Base-by-base conservation (phyloP, 345 rosid genomes). In the Rhizophora apiculata region DNA sequence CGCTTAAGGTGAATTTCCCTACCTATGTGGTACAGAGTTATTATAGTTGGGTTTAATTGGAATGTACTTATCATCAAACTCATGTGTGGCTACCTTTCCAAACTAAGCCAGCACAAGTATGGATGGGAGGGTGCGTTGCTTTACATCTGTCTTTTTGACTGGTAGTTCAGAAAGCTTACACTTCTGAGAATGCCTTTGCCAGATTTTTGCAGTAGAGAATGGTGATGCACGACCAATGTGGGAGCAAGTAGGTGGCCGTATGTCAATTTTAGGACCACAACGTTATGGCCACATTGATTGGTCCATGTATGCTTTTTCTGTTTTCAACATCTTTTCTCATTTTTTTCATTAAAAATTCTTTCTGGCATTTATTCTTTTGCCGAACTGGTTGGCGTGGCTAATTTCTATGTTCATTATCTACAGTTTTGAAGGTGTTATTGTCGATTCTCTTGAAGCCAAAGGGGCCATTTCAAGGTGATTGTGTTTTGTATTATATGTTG, bases 371-470 rank as follows among this genome's bases (percentile, higher is more conserved):
- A 37, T 19, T 7, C 72, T n/a, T 55, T 64, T 63, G n/a, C 64
- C 49, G 62, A 69, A 70, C 76, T 60, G 21, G 48, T 73, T 58
- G 68, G 54, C 61, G 57, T 76, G 70, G 64, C 65, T 74, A n/a
- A 67, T 67, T 79, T 73, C 36, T 54, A 67, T 32, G 34, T 79
- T 64, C 75, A 36, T 76, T 34, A 76, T 74, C 68, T 68, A 65
- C 89, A 93, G 98, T 60, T 93, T 86, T 86, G 95, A 93, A 85
- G 95, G 96, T 73, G 79, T 93, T 74, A 73, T 93, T 70, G 91
- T 84, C 29, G 92, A 88, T 81, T 93, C 97, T 31, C 80, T 93
- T 74, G 96, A 87, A 83, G 93, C 90, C 68, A 85, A 88, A 82
- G 96, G 82, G 73, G 92, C 83, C 19, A 78, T 93, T 77, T 85